Evolutionary conservation across 1,284 basidiomycete genomes (phyloP).

Genomic region (Tilletiaria anomala): DNA sequence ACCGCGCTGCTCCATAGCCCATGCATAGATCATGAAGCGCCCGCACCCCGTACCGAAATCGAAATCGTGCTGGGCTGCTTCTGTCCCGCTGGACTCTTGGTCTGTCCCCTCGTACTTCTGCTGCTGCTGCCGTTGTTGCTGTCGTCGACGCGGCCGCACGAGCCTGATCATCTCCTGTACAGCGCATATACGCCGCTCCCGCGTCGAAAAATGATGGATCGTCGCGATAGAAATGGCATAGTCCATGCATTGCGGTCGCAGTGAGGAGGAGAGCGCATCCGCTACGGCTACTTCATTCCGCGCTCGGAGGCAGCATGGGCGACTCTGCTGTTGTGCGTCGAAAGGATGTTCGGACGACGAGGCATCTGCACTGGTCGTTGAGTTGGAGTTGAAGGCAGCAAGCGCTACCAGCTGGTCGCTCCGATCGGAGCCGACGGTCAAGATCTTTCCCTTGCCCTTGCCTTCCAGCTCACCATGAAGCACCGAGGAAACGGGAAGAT

Average conservation of each 20-base stretch:
- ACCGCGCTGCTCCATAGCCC: slow-evolving; percentile 83
- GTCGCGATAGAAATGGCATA: slow-evolving; percentile 37
- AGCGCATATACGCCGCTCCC: slow-evolving; percentile 15
- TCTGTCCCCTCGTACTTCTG: background rate
- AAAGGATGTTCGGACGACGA: slow-evolving; percentile 2
- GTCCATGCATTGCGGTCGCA: slow-evolving; percentile 25
- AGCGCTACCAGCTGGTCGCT: slow-evolving; percentile 49
- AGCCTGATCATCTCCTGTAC: slow-evolving; percentile 29
- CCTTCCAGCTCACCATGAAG: slow-evolving; percentile 7
- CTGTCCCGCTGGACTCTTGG: background rate
- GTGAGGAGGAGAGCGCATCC: slow-evolving; percentile 24
- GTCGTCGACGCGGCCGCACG: slow-evolving; percentile 5
- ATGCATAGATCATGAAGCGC: slow-evolving; percentile 85
- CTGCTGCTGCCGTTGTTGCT: no score
- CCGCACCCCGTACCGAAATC: slow-evolving; percentile 44
- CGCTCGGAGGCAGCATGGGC: background rate
- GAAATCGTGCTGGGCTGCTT: slow-evolving; percentile 3
- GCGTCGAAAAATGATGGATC: slow-evolving; percentile 36
- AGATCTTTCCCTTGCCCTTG: slow-evolving; percentile 1
- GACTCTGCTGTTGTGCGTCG: background rate
- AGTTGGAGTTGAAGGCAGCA: slow-evolving; percentile 15
- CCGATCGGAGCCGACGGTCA: slow-evolving; percentile 47
- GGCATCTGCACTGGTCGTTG: background rate
- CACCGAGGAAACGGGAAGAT: slow-evolving; percentile 46
- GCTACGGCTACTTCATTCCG: slow-evolving; percentile 31